Evolutionary conservation across 257 asterid species (phyloP).

Genomic region (Capsicum rhomboideum): DNA sequence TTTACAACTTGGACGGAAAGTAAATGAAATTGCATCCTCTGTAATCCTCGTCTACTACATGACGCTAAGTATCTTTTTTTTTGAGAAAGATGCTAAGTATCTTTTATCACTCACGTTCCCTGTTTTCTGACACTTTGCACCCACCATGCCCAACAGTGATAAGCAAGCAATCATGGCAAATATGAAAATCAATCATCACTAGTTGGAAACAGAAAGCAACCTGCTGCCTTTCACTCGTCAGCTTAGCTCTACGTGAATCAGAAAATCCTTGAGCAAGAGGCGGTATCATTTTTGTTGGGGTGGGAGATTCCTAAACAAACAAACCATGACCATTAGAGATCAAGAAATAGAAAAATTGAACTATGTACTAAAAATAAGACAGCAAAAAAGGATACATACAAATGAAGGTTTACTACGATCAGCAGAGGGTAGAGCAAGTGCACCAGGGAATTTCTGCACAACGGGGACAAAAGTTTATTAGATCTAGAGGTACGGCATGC

Average conservation of each 20-base stretch:
- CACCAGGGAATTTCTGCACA: conserved; percentile 68
- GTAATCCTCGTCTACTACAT: neutral
- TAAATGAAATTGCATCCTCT: neutral
- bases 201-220: conserved; percentile 25
- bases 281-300: conserved; percentile 73
- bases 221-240: conserved; percentile 72
- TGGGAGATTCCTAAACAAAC: conserved; percentile 78
- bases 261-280: conserved; percentile 74
- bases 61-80: neutral
- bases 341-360: conserved; percentile 9
- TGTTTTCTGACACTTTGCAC: neutral
- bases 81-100: neutral
- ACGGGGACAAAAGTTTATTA: conserved; percentile 3
- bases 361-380: neutral
- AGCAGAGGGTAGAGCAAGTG: conserved; percentile 54
- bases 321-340: conserved; percentile 3
- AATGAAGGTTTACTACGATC: conserved; percentile 64
- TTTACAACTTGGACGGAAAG: neutral
- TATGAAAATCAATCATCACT: neutral
- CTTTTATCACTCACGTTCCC: neutral
- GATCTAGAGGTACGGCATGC: neutral
- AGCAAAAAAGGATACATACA: conserved; percentile 38
- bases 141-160: neutral
- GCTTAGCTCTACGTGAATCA: conserved; percentile 73
- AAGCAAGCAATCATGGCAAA: neutral